Conservation (phyloP, 352 stramenopile genomes). For the Globisporangium parvum region DNA sequence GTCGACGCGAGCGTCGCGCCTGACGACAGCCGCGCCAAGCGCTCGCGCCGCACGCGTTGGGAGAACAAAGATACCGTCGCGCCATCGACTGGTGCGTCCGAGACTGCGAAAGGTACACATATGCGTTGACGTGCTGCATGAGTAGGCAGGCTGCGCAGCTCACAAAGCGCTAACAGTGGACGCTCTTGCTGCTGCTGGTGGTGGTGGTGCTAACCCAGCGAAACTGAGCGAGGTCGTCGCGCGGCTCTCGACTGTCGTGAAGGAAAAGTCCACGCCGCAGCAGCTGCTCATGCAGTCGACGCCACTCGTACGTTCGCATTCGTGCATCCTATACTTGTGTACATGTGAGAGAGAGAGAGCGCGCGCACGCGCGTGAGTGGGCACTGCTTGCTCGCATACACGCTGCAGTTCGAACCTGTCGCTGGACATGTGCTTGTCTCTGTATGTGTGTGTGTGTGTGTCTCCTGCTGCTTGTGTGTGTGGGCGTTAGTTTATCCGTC, state of each 20-base stretch:
- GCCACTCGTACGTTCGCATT: conserved; percentile 3
- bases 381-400: too few relatives aligned
- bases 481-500: conserved; percentile 44
- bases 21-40: conserved; percentile 5
- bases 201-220: not conserved
- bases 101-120: conserved; percentile 8
- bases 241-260: conserved; percentile 54
- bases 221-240: conserved; percentile 55
- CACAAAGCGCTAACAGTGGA: not conserved
- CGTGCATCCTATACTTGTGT: not conserved
- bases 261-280: conserved; percentile 46
- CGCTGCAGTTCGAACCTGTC: too few relatives aligned
- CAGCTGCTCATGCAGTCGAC: conserved; percentile 17
- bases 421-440: conserved; percentile 1
- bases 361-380: too few relatives aligned
- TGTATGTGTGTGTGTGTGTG: conserved; percentile 18
- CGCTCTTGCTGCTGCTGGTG: too few relatives aligned
- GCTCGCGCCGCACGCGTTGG: conserved; percentile 14
- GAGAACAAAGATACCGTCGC: conserved; percentile 5
- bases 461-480: conserved; percentile 10
- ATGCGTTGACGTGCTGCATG: too few relatives aligned
- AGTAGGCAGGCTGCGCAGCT: not conserved
- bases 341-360: not conserved
- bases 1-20: not conserved
- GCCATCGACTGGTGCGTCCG: not conserved